Percentiles rank a stretch among this genome's conserved stretches.
Conservation (phyloP, 2,329 filamentous ascomycete species). For the Ophiostoma ulmi region DNA sequence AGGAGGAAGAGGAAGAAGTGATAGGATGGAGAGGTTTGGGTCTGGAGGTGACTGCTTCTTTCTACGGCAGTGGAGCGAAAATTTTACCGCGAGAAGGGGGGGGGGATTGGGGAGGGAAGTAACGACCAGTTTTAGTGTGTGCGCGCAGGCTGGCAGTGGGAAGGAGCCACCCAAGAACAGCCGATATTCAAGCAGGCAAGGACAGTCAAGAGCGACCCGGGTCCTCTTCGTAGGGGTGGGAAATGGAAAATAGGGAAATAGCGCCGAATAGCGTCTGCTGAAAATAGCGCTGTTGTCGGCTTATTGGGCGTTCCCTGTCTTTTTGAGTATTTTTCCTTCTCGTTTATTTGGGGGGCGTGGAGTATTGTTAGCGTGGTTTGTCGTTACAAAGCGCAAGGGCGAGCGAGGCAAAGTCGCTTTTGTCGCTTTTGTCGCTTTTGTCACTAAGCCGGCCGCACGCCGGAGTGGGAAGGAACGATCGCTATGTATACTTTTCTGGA, state of each 20-base stretch:
- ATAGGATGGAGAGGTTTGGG: neutral
- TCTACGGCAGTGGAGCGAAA: conserved; percentile 21
- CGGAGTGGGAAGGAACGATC: conserved; percentile 11
- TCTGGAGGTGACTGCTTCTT: conserved; percentile 14
- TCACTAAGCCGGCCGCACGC: conserved; percentile 16
- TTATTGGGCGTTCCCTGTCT: neutral
- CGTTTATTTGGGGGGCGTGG: neutral
- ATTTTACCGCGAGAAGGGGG: conserved; percentile 19
- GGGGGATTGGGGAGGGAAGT: neutral
- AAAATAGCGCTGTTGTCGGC: neutral
- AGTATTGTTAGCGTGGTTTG: conserved; percentile 3
- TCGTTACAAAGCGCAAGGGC: conserved; percentile 11
- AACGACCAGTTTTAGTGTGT: neutral
- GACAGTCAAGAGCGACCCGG: neutral
- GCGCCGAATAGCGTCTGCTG: conserved; percentile 1
- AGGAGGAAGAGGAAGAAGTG: conserved; percentile 3
- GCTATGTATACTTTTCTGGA: neutral
- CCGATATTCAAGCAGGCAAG: neutral
- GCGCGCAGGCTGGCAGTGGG: neutral
- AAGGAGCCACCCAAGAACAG: conserved; percentile 4
- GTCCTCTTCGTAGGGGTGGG: conserved; percentile 10
- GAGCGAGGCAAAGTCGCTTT: neutral
- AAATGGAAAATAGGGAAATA: neutral
- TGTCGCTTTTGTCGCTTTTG: neutral
- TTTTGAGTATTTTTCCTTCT: conserved; percentile 4